Evolutionary conservation across 129 eudicot species (phyloP).

Genomic region (Kitagawia praeruptora): DNA sequence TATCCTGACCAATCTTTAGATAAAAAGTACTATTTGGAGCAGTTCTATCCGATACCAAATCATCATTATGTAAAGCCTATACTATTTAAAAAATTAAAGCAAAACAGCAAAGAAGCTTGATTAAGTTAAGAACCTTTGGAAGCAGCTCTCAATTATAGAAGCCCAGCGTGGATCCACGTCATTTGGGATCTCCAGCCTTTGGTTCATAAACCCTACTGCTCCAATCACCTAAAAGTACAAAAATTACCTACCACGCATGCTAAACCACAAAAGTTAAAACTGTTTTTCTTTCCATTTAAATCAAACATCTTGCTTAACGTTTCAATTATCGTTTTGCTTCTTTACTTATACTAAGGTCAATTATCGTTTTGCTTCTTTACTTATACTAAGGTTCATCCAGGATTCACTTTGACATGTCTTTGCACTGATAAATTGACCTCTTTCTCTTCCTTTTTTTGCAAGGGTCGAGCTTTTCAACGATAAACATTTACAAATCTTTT

Average conservation of each 20-base stretch:
- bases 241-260: background rate
- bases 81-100: background rate
- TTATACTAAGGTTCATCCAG: background rate
- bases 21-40: background rate
- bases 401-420: background rate
- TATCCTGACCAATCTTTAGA: background rate
- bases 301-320: background rate
- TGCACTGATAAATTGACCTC: background rate
- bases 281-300: background rate
- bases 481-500: background rate
- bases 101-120: background rate
- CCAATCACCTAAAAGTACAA: slow-evolving; percentile 66
- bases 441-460: background rate
- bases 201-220: slow-evolving; percentile 95
- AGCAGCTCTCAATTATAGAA: slow-evolving; percentile 79
- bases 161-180: slow-evolving; percentile 87
- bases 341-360: background rate
- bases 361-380: background rate
- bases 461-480: background rate
- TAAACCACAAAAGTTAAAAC: background rate
- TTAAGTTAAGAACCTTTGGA: slow-evolving; percentile 47
- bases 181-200: slow-evolving; percentile 71
- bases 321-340: background rate
- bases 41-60: background rate
- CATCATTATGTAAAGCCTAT: background rate